These are phyloP conservation scores for Verticillium longisporum DNA, from an alignment of 2,329 filamentous ascomycete genomes.

Conservation along the genomic window DNA sequence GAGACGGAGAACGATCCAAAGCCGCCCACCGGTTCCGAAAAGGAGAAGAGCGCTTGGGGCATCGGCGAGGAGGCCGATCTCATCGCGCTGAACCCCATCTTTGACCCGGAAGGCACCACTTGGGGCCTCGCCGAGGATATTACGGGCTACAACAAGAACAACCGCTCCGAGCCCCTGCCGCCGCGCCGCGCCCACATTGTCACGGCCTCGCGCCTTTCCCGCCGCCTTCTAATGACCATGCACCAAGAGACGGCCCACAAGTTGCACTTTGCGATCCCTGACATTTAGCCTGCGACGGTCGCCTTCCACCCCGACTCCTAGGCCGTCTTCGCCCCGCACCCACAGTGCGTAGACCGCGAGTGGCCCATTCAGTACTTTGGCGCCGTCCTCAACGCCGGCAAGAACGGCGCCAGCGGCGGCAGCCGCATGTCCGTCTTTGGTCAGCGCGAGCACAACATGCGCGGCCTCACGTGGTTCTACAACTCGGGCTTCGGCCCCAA, in stretches of 20 bases:
- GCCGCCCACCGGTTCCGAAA: conserved; percentile 66
- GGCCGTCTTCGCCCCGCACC: conserved; percentile 84
- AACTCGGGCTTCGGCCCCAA: conserved; percentile 75
- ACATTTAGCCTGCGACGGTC: conserved; percentile 90
- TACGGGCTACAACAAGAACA: conserved; percentile 69
- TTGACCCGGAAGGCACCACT: conserved; percentile 78
- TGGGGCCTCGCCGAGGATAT: conserved; percentile 81
- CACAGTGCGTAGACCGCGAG: conserved; percentile 76
- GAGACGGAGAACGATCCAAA: conserved; percentile 65
- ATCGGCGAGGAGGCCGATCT: conserved; percentile 86
- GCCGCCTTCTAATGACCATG: conserved; percentile 75
- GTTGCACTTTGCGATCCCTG: conserved; percentile 86
- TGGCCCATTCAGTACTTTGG: conserved; percentile 80
- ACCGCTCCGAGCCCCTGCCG: conserved; percentile 46
- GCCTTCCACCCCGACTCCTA: conserved; percentile 90
- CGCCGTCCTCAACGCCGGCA: conserved; percentile 71
- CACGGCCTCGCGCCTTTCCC: conserved; percentile 77
- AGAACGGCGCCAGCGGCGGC: conserved; percentile 69
- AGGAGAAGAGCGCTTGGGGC: conserved; percentile 80
- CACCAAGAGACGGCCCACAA: conserved; percentile 80
- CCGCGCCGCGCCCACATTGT: conserved; percentile 83
- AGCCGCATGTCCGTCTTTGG: conserved; percentile 68
- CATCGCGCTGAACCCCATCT: conserved; percentile 87
- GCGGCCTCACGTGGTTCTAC: conserved; percentile 87
- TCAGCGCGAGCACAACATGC: conserved; percentile 83